Percentiles rank a stretch among this genome's conserved stretches.
These are phyloP conservation scores for Vanilla planifolia DNA, from an alignment of 106 monocot genomes.

Conservation along the genomic window DNA sequence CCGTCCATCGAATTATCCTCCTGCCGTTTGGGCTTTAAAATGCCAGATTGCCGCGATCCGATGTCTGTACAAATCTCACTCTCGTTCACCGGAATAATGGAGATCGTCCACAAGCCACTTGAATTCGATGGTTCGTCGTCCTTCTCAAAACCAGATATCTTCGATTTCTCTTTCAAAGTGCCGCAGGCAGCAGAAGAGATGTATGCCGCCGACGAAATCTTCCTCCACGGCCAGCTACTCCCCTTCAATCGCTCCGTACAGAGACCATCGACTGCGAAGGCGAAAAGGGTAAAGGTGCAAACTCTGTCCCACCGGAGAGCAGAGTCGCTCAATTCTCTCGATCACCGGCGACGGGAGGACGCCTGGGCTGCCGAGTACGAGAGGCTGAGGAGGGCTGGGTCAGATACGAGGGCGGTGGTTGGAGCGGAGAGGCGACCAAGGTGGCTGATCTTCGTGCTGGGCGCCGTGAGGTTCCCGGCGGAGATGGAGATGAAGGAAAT, in stretches of 20 bases:
- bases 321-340: neutral
- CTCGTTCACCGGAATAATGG: neutral
- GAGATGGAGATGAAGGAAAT: constrained; percentile 41
- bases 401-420: neutral
- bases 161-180: constrained; percentile 3
- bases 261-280: too few species aligned
- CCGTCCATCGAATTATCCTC: too few species aligned
- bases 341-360: neutral
- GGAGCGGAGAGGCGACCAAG: constrained; percentile 1
- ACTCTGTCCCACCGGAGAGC: neutral
- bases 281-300: neutral
- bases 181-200: neutral
- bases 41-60: too few species aligned
- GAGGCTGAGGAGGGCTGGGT: constrained; percentile 10
- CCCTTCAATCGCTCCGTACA: neutral
- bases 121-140: neutral
- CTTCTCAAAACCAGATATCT: neutral
- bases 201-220: constrained; percentile 9
- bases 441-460: constrained; percentile 23
- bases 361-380: neutral
- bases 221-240: constrained; percentile 11
- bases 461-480: constrained; percentile 29
- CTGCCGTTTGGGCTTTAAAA: too few species aligned
- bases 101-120: neutral
- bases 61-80: too few species aligned